Evolutionary conservation across 768 basidiomycete species (phyloP).

Genomic region (Psilocybe subaeruginosa): DNA sequence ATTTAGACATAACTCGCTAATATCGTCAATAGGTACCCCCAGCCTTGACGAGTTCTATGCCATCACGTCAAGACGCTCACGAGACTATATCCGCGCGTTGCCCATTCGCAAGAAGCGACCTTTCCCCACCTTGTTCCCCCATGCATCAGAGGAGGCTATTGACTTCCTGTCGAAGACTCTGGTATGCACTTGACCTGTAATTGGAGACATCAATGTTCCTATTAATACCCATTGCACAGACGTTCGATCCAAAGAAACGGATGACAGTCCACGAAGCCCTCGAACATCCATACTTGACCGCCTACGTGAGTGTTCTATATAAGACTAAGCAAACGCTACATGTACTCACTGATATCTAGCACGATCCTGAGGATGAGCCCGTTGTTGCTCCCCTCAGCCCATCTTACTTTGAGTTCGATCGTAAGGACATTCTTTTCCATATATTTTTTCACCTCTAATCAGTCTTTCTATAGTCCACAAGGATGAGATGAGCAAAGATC

Average conservation of each 20-base stretch:
- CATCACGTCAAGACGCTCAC: constrained; percentile 82
- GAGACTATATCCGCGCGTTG: constrained; percentile 86
- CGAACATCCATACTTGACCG: constrained; percentile 78
- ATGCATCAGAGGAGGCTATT: constrained; percentile 71
- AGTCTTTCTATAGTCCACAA: constrained; percentile 53
- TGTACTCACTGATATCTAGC: constrained; percentile 40
- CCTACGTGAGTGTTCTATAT: constrained; percentile 56
- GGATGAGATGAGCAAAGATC: constrained; percentile 75
- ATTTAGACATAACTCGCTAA: constrained; percentile 13
- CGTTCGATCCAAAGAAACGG: constrained; percentile 88
- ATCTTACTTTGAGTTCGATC: constrained; percentile 90
- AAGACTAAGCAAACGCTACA: background rate
- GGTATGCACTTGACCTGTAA: constrained; percentile 37
- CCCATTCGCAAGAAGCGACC: constrained; percentile 79
- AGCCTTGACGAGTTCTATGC: constrained; percentile 90
- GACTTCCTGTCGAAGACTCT: constrained; percentile 76
- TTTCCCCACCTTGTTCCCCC: constrained; percentile 76
- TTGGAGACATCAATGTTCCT: background rate
- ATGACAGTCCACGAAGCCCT: constrained; percentile 83
- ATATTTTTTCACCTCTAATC: constrained; percentile 7
- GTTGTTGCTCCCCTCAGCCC: constrained; percentile 77
- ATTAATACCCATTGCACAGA: constrained; percentile 38
- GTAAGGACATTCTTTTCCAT: constrained; percentile 40
- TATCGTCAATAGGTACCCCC: constrained; percentile 59
- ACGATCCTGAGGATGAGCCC: constrained; percentile 92